Conservation (phyloP, 2,329 filamentous ascomycete genomes). For the Neonectria magnoliae region DNA sequence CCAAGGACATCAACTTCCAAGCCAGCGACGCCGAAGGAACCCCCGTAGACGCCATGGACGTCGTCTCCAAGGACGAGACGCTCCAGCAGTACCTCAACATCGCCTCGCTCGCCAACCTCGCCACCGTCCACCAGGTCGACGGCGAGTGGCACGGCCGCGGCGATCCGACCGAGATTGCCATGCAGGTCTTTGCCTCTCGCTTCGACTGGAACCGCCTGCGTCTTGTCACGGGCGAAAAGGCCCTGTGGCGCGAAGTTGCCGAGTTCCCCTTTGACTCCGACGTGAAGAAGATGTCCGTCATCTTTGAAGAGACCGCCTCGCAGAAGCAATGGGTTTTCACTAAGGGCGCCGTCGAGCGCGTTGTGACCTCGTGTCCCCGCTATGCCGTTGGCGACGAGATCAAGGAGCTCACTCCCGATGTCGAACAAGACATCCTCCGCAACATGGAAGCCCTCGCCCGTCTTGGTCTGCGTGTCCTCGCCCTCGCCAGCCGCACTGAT, state of each 20-base stretch:
- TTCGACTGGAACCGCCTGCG: constrained; percentile 70
- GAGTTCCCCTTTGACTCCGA: constrained; percentile 81
- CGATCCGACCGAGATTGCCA: constrained; percentile 74
- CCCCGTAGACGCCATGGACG: constrained; percentile 38
- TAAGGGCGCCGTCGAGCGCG: constrained; percentile 76
- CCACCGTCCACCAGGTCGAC: constrained; percentile 66
- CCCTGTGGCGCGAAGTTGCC: constrained; percentile 66
- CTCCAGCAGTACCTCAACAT: constrained; percentile 69
- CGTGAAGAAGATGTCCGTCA: constrained; percentile 81
- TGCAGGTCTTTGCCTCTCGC: constrained; percentile 77
- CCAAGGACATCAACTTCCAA: constrained; percentile 48
- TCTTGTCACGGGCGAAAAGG: constrained; percentile 59
- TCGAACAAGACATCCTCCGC: constrained; percentile 65
- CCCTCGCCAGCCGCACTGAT: constrained; percentile 66
- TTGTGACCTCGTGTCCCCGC: constrained; percentile 69
- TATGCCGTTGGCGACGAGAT: constrained; percentile 57
- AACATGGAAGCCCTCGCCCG: constrained; percentile 76
- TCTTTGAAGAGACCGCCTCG: constrained; percentile 60
- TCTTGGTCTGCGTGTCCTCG: constrained; percentile 75
- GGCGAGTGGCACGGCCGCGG: constrained; percentile 70
- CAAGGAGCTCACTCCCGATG: constrained; percentile 60
- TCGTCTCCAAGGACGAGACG: constrained; percentile 56
- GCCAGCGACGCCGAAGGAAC: constrained; percentile 42
- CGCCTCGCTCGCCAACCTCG: constrained; percentile 72
- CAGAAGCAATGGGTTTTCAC: constrained; percentile 63